phyloP scores from a whole-genome alignment of 2,329 filamentous ascomycete genomes.

The Claviceps monticola region DNA sequence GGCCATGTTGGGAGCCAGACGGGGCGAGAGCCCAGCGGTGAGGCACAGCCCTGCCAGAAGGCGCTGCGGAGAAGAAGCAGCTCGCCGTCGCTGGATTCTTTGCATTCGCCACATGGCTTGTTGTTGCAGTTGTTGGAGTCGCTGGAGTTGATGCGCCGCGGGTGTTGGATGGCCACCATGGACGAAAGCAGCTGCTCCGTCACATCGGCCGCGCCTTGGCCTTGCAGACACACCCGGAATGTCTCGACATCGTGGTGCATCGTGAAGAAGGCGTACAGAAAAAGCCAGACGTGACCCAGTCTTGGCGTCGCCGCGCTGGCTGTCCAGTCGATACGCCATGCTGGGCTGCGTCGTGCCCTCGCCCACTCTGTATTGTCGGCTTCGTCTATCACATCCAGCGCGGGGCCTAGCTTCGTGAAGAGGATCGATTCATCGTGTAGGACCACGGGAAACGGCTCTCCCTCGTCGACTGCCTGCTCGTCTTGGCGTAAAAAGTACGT shows the following conservation, averaged over 20 bases:
- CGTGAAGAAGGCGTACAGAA: slow-evolving; percentile 2
- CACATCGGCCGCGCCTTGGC: not conserved
- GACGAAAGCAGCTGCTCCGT: slow-evolving; percentile 13
- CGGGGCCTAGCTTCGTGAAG: not conserved
- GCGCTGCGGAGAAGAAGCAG: slow-evolving; percentile 32
- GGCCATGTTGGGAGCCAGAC: slow-evolving; percentile 39
- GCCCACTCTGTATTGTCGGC: slow-evolving; percentile 1
- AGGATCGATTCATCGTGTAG: not conserved
- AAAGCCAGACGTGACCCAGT: slow-evolving; percentile 1
- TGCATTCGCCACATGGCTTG: too few relatives aligned
- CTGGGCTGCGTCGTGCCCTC: slow-evolving; percentile 2
- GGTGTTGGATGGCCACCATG: slow-evolving; percentile 28
- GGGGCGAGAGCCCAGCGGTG: slow-evolving; percentile 47
- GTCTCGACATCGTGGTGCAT: not conserved
- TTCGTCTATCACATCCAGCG: not conserved
- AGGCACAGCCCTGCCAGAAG: slow-evolving; percentile 55
- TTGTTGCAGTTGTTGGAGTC: too few relatives aligned
- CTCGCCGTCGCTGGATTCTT: too few relatives aligned
- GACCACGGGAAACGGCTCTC: slow-evolving; percentile 8
- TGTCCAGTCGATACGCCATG: not conserved
- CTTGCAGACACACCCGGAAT: not conserved
- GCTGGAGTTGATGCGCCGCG: slow-evolving; percentile 14
- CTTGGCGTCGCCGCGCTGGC: not conserved
- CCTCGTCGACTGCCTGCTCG: slow-evolving; percentile 7
- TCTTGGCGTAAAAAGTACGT: slow-evolving; percentile 12